These are phyloP conservation scores for Cyclotella atomus DNA, from an alignment of 108 stramenopile species.

Conservation along the genomic window DNA sequence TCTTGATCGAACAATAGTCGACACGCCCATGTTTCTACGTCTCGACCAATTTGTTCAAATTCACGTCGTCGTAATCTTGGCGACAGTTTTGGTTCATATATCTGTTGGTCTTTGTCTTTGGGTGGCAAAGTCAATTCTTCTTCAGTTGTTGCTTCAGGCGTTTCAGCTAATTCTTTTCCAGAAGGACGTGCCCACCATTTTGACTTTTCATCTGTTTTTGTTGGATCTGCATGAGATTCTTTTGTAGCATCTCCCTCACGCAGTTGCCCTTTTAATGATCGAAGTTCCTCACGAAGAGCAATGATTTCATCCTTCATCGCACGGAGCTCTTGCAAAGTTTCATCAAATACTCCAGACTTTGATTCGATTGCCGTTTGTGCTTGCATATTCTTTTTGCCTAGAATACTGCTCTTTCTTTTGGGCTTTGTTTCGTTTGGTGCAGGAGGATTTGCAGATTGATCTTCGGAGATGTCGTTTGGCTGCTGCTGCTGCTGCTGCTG, in stretches of 20 bases:
- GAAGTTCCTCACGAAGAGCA: conserved; percentile 70
- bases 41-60: conserved; percentile 62
- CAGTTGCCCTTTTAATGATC: conserved; percentile 53
- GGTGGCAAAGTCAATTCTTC: no score
- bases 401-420: neutral
- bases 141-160: neutral
- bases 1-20: conserved; percentile 57
- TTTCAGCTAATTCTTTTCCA: neutral
- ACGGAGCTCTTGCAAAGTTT: conserved; percentile 72
- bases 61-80: conserved; percentile 30
- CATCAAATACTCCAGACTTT: neutral
- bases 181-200: conserved; percentile 3
- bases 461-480: no score
- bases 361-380: neutral
- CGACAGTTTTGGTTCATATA: neutral
- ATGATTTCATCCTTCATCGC: conserved; percentile 76
- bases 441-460: no score
- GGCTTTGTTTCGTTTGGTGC: neutral
- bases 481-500: no score
- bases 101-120: no score
- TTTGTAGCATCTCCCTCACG: conserved; percentile 6
- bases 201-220: neutral
- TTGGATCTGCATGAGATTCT: neutral
- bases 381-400: neutral
- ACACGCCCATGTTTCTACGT: conserved; percentile 79